phyloP scores from a whole-genome alignment of 371 early-diverging fungal species.

The Saksenaea oblongispora region DNA sequence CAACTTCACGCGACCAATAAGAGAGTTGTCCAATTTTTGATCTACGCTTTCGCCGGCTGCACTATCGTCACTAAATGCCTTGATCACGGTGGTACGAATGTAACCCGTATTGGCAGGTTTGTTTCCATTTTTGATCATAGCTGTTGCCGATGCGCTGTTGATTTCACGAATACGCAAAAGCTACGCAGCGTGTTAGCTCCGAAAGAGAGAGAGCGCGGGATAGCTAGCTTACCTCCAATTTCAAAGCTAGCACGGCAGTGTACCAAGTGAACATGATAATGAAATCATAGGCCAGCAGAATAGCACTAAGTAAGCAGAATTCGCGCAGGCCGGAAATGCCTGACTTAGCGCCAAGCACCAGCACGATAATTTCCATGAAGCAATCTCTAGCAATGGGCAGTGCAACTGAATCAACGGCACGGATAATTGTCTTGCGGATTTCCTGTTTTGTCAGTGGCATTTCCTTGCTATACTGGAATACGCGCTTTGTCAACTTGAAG shows the following conservation, averaged over 20 bases:
- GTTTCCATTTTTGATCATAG: not conserved
- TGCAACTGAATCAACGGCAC: slow-evolving; percentile 66
- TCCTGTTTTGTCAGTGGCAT: slow-evolving; percentile 30
- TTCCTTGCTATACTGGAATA: slow-evolving; percentile 51
- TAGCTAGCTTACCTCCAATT: slow-evolving; percentile 78
- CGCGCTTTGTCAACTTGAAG: slow-evolving; percentile 74
- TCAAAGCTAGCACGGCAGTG: slow-evolving; percentile 80
- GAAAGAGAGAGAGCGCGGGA: not conserved
- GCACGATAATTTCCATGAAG: slow-evolving; percentile 75
- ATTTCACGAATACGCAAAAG: slow-evolving; percentile 23
- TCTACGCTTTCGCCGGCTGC: slow-evolving; percentile 10
- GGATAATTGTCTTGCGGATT: slow-evolving; percentile 62
- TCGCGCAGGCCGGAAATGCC: slow-evolving; percentile 74
- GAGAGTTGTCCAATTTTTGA: slow-evolving; percentile 41
- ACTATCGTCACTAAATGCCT: slow-evolving; percentile 44
- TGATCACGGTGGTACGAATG: slow-evolving; percentile 46
- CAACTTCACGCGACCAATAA: slow-evolving; percentile 58
- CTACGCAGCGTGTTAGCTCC: slow-evolving; percentile 4
- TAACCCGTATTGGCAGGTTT: slow-evolving; percentile 35
- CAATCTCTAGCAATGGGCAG: slow-evolving; percentile 72
- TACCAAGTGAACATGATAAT: slow-evolving; percentile 83
- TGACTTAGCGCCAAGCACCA: slow-evolving; percentile 74
- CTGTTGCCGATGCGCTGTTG: slow-evolving; percentile 5
- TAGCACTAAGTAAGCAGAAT: slow-evolving; percentile 76
- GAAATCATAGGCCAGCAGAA: slow-evolving; percentile 78